phyloP scores from a whole-genome alignment of 495 filamentous ascomycete genomes.

The Talaromyces wortmannii region DNA sequence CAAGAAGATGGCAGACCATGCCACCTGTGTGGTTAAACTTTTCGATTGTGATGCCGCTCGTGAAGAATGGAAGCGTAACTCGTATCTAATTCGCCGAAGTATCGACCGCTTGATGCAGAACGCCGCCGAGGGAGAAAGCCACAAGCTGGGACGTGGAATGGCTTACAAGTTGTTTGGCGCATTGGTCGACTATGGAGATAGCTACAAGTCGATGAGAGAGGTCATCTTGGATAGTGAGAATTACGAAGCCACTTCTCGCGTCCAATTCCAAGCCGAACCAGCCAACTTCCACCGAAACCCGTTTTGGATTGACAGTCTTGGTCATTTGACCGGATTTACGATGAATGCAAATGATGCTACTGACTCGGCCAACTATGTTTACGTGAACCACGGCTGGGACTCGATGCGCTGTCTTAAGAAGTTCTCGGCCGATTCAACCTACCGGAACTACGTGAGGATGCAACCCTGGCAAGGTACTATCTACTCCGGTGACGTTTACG shows the following conservation, averaged over 20 bases:
- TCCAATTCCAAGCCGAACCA: slow-evolving; percentile 58
- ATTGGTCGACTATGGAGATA: slow-evolving; percentile 53
- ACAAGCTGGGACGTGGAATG: slow-evolving; percentile 45
- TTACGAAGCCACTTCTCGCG: slow-evolving; percentile 63
- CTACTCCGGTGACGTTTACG: slow-evolving; percentile 44
- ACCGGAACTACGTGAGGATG: slow-evolving; percentile 37
- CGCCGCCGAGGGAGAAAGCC: slow-evolving; percentile 15
- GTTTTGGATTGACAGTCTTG: slow-evolving; percentile 42
- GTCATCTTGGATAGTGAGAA: slow-evolving; percentile 66
- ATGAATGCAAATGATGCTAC: slow-evolving; percentile 42
- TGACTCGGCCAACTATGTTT: slow-evolving; percentile 39
- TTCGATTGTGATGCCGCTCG: slow-evolving; percentile 20
- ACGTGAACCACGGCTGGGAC: slow-evolving; percentile 36
- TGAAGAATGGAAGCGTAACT: slow-evolving; percentile 37
- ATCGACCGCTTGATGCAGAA: slow-evolving; percentile 34
- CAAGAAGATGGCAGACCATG: slow-evolving; percentile 43
- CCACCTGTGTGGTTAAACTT: slow-evolving; percentile 39
- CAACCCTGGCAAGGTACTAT: slow-evolving; percentile 32
- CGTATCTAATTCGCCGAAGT: slow-evolving; percentile 40
- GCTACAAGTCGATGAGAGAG: slow-evolving; percentile 64
- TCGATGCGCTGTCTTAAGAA: slow-evolving; percentile 22
- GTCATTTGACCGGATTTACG: slow-evolving; percentile 47
- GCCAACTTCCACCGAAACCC: slow-evolving; percentile 56
- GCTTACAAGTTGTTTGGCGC: slow-evolving; percentile 62
- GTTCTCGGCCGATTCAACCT: slow-evolving; percentile 53